Evolutionary conservation across 2,329 filamentous ascomycete genomes (phyloP).

Genomic region (Penicillium brasilianum): DNA sequence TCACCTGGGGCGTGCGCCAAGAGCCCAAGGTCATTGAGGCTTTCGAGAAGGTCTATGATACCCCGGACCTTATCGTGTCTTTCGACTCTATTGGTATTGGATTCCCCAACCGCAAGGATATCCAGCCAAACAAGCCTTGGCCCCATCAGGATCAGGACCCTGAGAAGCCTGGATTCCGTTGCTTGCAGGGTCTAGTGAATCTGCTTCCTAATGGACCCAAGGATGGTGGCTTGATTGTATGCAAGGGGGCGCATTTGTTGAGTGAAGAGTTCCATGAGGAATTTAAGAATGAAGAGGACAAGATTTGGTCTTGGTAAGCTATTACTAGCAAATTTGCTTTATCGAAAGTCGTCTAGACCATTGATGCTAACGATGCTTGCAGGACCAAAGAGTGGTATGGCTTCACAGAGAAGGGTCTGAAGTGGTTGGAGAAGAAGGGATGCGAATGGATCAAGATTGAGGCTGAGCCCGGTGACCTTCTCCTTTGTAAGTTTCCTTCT

Average conservation of each 20-base stretch:
- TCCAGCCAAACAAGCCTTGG: conserved; percentile 49
- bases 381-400: conserved; percentile 36
- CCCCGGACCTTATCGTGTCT: conserved; percentile 56
- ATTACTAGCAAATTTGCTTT: too few relatives aligned
- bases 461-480: conserved; percentile 51
- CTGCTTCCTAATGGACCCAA: conserved; percentile 19
- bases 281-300: conserved; percentile 33
- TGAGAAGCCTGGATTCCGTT: conserved; percentile 53
- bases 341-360: too few relatives aligned
- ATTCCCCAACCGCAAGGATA: conserved; percentile 43
- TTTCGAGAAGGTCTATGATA: conserved; percentile 54
- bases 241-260: conserved; percentile 37
- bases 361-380: background rate
- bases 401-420: conserved; percentile 35
- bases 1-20: conserved; percentile 53
- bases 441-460: conserved; percentile 42
- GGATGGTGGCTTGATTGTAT: conserved; percentile 42
- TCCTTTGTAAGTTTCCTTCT: conserved; percentile 45
- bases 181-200: conserved; percentile 38
- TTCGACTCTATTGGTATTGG: conserved; percentile 56
- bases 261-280: conserved; percentile 38
- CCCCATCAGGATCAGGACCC: conserved; percentile 55
- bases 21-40: conserved; percentile 54
- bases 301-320: conserved; percentile 31
- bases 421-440: conserved; percentile 38